Base-by-base conservation (phyloP, 768 basidiomycete genomes). In the Kwoniella bestiolae region DNA sequence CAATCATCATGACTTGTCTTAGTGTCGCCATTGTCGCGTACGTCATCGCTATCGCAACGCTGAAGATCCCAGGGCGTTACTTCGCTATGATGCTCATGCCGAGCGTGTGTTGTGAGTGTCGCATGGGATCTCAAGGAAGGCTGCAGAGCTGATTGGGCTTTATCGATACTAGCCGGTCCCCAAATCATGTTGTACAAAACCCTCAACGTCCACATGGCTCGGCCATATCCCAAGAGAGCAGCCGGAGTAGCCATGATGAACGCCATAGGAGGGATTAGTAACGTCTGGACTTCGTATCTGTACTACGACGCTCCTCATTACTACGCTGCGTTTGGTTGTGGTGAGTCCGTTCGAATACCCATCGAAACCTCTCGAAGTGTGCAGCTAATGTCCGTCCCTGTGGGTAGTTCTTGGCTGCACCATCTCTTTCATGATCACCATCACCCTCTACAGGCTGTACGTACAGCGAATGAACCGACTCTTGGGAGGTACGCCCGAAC, bases 151-250 rank as follows among this genome's bases (percentile, higher is more conserved):
- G 12, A 51, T 9, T 65, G 35, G 11, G 11, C 41, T 44, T 44
- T 56, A 14, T 3, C 11, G 7, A 60, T 63, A n/a, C n/a, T n/a
- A 57, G 74, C 74, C 56, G 74, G 66, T 3, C 74, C 77, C 12
- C 74, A 76, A 52, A 56, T 78, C 50, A 44, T 76, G 47, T 45
- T 77, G 4, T 77, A 73, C 76, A 77, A 77, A 56, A 73, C 69
- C n/a, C 62, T 77, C 55, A 71, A 72, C 35, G 56, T 61, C 28
- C 77, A 78, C 44, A 50, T 77, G 16, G 65, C 78, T 46, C 66
- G 78, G 34, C 75, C 78, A 5, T 55, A 62, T 51, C 56, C 76
- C 47, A 79, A 79, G 67, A 68, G 77, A 49, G 75, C 75, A 1
- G 78, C 78, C 12, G 69, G 69, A 0, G 46, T 75, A 4, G 76